Base-by-base conservation (phyloP, 495 filamentous ascomycete genomes). In the Aspergillus ellipticus region DNA sequence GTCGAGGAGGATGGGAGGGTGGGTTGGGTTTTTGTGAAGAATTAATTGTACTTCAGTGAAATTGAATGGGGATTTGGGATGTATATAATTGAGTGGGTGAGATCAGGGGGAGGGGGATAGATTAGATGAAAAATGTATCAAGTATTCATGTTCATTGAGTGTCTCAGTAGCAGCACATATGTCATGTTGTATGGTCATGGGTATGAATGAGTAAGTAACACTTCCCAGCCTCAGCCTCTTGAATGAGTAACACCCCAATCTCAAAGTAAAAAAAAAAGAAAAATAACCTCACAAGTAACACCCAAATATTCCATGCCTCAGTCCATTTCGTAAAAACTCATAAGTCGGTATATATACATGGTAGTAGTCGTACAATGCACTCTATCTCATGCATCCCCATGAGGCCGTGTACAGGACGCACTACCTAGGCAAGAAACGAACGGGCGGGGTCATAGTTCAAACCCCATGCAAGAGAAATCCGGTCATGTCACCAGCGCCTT, bases 401-500 rank as follows among this genome's bases (percentile, higher is more conserved):
- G n/a, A 39, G 35, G n/a, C 13, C 35, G 35, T 39, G 35, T 9
- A 39, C 13, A 37, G 33, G 4, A 37, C 35, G 20, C 49, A 41
- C 49, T 51, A 51, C 49, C 54, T 42, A 28, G 20, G 31, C 16
- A 46, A 49, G 41, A 42, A 43, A 42, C 17, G 19, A 46, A 46
- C 11, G 20, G 37, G 22, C n/a, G 22, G 28, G 33, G 16, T 53
- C 37, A 53, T 39, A 39, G 33, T 21, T 35, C n/a, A 28, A 53
- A 57, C 20, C 49, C 58, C 60, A 60, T 64, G 61, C 61, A 60
- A 48, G 33, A 46, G 54, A 64, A 65, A 39, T 55, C 65, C 59
- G 57, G 60, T 58, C 53, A 68, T 66, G 63, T 63, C 64, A 58
- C 64, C 63, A 54, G 59, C 66, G 61, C 65, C 63, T 42, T 49